These are phyloP conservation scores for Grosmannia clavigera DNA, from an alignment of 2,329 filamentous ascomycete genomes.

Conservation along the genomic window DNA sequence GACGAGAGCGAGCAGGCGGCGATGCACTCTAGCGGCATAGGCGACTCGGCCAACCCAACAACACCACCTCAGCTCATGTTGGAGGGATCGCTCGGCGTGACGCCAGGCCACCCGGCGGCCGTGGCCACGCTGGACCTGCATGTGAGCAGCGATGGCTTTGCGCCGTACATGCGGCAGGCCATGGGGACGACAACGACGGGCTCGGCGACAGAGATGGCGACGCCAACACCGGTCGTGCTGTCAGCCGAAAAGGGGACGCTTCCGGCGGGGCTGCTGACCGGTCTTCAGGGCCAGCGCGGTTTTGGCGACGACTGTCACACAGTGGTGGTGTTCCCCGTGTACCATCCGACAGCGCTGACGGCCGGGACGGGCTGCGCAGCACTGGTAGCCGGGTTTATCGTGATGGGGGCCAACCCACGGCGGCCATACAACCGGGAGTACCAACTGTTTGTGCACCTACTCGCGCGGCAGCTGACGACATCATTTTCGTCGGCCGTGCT, in stretches of 20 bases:
- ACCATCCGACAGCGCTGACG: constrained; percentile 48
- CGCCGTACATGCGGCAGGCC: constrained; percentile 63
- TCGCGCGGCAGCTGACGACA: constrained; percentile 65
- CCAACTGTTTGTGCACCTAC: constrained; percentile 60
- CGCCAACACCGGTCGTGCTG: constrained; percentile 47
- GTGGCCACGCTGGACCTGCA: constrained; percentile 54
- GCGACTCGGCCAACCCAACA: constrained; percentile 21
- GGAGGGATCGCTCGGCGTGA: constrained; percentile 60
- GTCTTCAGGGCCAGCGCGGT: constrained; percentile 47
- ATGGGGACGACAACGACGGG: constrained; percentile 38
- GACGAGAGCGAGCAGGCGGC: constrained; percentile 59
- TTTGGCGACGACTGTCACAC: constrained; percentile 58
- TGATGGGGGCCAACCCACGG: constrained; percentile 67
- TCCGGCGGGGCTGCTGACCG: constrained; percentile 50
- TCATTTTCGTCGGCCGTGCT: constrained; percentile 71
- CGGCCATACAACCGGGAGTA: constrained; percentile 74
- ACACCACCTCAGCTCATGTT: constrained; percentile 50
- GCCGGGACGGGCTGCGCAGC: not conserved
- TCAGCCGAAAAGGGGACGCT: constrained; percentile 55
- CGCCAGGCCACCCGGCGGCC: constrained; percentile 48
- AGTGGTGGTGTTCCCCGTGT: constrained; percentile 66
- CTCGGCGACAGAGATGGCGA: not conserved
- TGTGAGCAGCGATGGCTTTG: constrained; percentile 59
- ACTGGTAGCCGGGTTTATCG: constrained; percentile 61
- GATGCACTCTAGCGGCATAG: constrained; percentile 53